These are phyloP conservation scores for Thraustochytrium sp. DNA, from an alignment of 352 stramenopile genomes.

Conservation along the genomic window DNA sequence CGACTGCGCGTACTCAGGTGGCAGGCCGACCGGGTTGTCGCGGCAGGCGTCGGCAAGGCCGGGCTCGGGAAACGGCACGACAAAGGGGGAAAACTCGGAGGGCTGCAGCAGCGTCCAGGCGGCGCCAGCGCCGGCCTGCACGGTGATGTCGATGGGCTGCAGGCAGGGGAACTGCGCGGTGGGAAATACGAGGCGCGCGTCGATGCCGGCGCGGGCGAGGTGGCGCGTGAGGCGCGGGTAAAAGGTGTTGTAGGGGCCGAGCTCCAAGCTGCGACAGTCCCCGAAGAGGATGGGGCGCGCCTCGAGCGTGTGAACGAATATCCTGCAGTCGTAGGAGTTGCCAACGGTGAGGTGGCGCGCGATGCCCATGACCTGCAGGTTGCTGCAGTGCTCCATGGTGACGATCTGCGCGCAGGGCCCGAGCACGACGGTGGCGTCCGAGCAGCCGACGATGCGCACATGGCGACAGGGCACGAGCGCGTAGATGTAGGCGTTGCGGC, in stretches of 20 bases:
- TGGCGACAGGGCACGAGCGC: neutral
- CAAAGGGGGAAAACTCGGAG: slow-evolving; percentile 14
- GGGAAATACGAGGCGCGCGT: neutral
- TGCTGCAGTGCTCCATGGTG: slow-evolving; percentile 13
- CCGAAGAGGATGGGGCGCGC: neutral
- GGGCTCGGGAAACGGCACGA: neutral
- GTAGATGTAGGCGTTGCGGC: neutral
- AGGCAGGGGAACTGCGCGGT: neutral
- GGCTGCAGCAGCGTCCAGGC: neutral
- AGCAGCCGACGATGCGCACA: slow-evolving; percentile 17
- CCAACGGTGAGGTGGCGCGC: neutral
- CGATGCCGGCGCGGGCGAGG: neutral
- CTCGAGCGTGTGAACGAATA: neutral
- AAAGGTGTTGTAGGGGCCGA: slow-evolving; percentile 36
- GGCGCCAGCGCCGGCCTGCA: neutral
- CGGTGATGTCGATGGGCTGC: neutral
- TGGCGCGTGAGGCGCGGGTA: neutral
- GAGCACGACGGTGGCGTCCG: neutral
- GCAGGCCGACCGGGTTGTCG: neutral
- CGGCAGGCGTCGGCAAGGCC: neutral
- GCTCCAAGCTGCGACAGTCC: neutral
- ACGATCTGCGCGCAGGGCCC: slow-evolving; percentile 15
- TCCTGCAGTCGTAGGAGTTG: slow-evolving; percentile 21
- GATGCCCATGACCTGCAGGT: slow-evolving; percentile 7
- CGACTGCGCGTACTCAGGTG: neutral